These are phyloP conservation scores for Plasmopara muralis DNA, from an alignment of 352 stramenopile genomes.

Conservation along the genomic window DNA sequence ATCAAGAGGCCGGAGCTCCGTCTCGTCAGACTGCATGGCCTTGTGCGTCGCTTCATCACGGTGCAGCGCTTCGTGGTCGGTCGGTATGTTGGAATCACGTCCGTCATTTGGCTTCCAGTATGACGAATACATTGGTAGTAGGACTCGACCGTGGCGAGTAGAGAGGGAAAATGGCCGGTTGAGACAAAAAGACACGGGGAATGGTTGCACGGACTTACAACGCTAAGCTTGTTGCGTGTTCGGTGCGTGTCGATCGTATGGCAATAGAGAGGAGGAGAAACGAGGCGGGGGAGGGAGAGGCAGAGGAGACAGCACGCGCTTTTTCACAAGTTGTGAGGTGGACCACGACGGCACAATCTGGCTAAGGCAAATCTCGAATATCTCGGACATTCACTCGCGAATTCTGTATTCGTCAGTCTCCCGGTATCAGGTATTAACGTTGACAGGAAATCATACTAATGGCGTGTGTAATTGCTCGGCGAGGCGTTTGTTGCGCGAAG, in stretches of 20 bases:
- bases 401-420: too few relatives aligned
- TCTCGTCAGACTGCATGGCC: slow-evolving; percentile 76
- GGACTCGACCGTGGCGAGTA: slow-evolving; percentile 23
- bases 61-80: slow-evolving; percentile 79
- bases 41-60: slow-evolving; percentile 74
- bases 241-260: slow-evolving; percentile 17
- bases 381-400: not conserved
- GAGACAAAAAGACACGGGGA: not conserved
- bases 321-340: slow-evolving; percentile 1
- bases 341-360: slow-evolving; percentile 12
- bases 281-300: slow-evolving; percentile 11
- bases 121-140: slow-evolving; percentile 72
- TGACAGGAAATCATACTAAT: too few relatives aligned
- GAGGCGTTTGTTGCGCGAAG: too few relatives aligned
- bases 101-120: slow-evolving; percentile 76
- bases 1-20: slow-evolving; percentile 65
- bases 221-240: slow-evolving; percentile 7
- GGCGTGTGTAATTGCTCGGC: too few relatives aligned
- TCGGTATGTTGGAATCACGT: slow-evolving; percentile 64
- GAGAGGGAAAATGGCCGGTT: slow-evolving; percentile 25
- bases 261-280: slow-evolving; percentile 23
- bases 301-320: too few relatives aligned
- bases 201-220: not conserved
- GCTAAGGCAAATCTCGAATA: not conserved
- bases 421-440: too few relatives aligned